Conservation (phyloP, 345 rosid genomes). For the Moricandia arvensis region DNA sequence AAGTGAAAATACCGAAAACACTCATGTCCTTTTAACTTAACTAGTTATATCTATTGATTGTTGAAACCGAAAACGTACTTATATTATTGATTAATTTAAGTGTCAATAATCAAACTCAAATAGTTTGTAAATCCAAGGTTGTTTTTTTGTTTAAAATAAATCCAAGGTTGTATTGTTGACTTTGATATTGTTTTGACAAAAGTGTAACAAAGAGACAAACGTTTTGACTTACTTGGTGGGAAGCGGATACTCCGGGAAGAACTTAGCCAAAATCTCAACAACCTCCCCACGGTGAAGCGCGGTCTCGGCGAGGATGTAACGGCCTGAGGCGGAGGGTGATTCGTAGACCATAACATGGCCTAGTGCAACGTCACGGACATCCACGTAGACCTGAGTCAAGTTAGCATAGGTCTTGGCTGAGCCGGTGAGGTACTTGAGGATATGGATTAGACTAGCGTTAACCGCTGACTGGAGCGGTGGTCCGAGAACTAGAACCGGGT, state of each 20-base stretch:
- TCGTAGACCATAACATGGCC: constrained; percentile 85
- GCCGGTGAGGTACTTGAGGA: constrained; percentile 91
- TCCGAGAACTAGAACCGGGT: constrained; percentile 85
- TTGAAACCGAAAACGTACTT: neutral
- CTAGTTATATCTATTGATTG: neutral
- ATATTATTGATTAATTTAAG: neutral
- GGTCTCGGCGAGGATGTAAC: constrained; percentile 81
- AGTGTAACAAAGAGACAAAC: neutral
- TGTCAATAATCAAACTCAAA: neutral
- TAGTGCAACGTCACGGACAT: constrained; percentile 80
- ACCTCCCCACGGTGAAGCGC: constrained; percentile 96
- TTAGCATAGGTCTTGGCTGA: constrained; percentile 94
- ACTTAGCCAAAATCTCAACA: constrained; percentile 80
- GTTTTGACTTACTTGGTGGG: constrained; percentile 81
- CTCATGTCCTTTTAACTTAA: constrained; percentile 33
- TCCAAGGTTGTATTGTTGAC: constrained; percentile 16
- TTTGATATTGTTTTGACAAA: constrained; percentile 2
- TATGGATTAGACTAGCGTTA: constrained; percentile 81
- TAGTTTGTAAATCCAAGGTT: constrained; percentile 5
- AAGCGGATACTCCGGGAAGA: constrained; percentile 88
- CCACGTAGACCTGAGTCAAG: constrained; percentile 82
- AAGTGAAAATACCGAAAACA: constrained; percentile 12
- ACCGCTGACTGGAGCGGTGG: constrained; percentile 76
- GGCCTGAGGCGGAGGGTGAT: constrained; percentile 84
- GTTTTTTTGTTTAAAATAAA: neutral